Evolutionary conservation across 2,329 filamentous ascomycete species (phyloP).

Genomic region (Fusarium pseudoanthophilum): DNA sequence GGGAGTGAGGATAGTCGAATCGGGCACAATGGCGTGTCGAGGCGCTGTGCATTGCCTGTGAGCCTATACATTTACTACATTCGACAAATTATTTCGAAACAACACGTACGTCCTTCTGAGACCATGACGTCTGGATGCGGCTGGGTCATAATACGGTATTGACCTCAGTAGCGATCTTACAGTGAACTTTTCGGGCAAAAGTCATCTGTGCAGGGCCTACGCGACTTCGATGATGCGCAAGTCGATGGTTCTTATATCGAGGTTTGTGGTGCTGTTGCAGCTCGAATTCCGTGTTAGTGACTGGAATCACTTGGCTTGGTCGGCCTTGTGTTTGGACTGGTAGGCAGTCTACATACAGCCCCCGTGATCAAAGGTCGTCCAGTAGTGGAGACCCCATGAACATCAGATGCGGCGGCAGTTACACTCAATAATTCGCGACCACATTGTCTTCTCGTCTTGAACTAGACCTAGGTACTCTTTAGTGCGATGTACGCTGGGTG

Average conservation of each 20-base stretch:
- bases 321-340: not conserved
- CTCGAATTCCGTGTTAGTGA: conserved; percentile 37
- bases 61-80: conserved; percentile 12
- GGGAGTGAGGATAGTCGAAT: conserved; percentile 3
- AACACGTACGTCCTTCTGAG: conserved; percentile 43
- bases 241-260: conserved; percentile 16
- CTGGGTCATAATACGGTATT: conserved; percentile 31
- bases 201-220: conserved; percentile 6
- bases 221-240: conserved; percentile 20
- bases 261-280: conserved; percentile 25
- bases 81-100: not conserved
- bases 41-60: conserved; percentile 23
- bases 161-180: conserved; percentile 18
- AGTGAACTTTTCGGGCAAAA: not conserved
- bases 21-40: conserved; percentile 16
- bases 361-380: conserved; percentile 30
- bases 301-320: not conserved
- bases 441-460: not conserved
- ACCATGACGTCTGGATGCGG: conserved; percentile 43
- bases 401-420: not conserved
- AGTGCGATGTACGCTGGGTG: not conserved
- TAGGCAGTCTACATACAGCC: conserved; percentile 1
- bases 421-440: not conserved
- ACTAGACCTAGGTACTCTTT: not conserved
- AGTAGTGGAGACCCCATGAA: not conserved